Evolutionary conservation across 306 rosid species (phyloP), one percentile per base, ranked within the genome.

Genomic region (Cucumis melo): DNA sequence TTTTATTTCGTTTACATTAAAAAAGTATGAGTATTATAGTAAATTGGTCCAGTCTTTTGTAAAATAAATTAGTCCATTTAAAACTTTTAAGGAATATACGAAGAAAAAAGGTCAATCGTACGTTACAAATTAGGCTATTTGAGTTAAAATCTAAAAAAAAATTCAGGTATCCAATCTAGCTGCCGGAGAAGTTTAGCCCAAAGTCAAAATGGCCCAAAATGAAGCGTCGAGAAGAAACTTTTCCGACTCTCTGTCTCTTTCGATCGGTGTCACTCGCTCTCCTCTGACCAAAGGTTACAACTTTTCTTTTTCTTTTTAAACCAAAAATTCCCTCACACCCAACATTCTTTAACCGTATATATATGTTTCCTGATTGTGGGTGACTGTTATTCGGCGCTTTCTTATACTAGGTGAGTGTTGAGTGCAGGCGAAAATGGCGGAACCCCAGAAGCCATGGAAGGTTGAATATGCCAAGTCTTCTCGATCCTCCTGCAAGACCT

Each of bases 381-480:
- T 5, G 1, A 39, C 53, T n/a, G 19, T 39, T 5, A 29, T 41
- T n/a, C 32, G 50, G 46, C 15, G 48, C 48, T 9, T 27, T 23
- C 2, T 11, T 24, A 34, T 29, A 16, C 71, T 11, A 61, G 14
- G 78, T 41, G 41, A 19, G 79, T 41, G 50, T 67, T 51, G 64
- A 68, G 75, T 23, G 44, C 46, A 24, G 85, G 77, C 15, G 85
- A 61, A 15, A 93, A 93, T 93, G 98, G 87, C 87, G 85, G 87
- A 76, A 75, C 84, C 89, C 78, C 90, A 78, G 84, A 94, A 92
- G 80, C 87, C 96, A 62, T 94, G 99, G 99, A 94, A 91, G 56
- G 96, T 86, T 24, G 99, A 92, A 74, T 94, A 94, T 63, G 99
- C 99, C 11, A 94, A 94, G 84, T 94, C 98, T 0, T 89, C 91